Percentiles rank a stretch among this genome's conserved stretches.
Evolutionary conservation across 2,329 filamentous ascomycete genomes (phyloP).

Genomic region (Aciculosporium take): DNA sequence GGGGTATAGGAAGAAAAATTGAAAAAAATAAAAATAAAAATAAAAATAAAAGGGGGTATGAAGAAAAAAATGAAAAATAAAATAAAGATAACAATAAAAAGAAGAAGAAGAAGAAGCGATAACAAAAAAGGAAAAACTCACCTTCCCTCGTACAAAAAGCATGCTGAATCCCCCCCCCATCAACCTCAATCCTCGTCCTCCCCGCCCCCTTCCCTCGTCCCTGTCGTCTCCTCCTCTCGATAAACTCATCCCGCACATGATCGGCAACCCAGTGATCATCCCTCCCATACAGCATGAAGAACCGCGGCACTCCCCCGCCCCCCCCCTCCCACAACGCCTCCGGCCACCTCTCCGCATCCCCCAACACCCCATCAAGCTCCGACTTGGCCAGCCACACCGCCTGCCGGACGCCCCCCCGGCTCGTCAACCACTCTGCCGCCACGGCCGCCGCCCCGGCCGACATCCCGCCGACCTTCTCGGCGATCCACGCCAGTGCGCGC

Average conservation of each 20-base stretch:
- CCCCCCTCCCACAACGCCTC: conserved; percentile 40
- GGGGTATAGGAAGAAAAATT: neutral
- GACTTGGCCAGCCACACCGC: conserved; percentile 43
- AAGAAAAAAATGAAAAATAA: conserved; percentile 2
- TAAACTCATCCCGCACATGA: conserved; percentile 40
- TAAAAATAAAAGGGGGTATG: neutral
- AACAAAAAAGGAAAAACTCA: conserved; percentile 11
- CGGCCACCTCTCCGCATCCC: conserved; percentile 46
- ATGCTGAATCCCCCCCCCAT: conserved; percentile 42
- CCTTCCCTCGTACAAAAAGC: conserved; percentile 39
- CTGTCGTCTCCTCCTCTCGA: conserved; percentile 17
- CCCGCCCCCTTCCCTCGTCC: conserved; percentile 25
- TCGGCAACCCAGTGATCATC: conserved; percentile 50
- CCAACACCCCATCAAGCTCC: conserved; percentile 44
- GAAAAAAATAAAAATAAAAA: conserved; percentile 1
- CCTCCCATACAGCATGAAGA: conserved; percentile 46
- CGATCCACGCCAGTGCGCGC: conserved; percentile 26
- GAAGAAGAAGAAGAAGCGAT: neutral
- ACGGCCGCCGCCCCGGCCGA: conserved; percentile 32
- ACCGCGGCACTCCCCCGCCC: conserved; percentile 24
- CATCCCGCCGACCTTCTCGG: conserved; percentile 31
- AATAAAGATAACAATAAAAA: neutral
- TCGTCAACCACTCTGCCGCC: conserved; percentile 40
- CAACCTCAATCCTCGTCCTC: conserved; percentile 35
- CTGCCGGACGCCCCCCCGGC: conserved; percentile 44